These are phyloP conservation scores for Penicillium coprophilum DNA, from an alignment of 495 filamentous ascomycete species.

Conservation along the genomic window DNA sequence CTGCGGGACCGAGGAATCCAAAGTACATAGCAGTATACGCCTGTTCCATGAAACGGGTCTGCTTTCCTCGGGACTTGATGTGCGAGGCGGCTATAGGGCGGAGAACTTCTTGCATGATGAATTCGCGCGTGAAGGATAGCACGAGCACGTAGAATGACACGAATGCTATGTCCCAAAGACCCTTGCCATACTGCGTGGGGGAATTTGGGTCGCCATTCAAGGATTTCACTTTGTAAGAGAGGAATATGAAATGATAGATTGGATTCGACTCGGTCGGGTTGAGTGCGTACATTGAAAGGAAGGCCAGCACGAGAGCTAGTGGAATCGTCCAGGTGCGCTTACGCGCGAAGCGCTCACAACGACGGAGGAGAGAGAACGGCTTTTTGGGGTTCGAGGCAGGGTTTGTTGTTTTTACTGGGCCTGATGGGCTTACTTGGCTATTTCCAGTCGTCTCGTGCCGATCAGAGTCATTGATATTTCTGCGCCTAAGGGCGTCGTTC, in stretches of 20 bases:
- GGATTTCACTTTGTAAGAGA: slow-evolving; percentile 69
- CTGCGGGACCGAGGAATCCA: slow-evolving; percentile 69
- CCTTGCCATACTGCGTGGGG: slow-evolving; percentile 75
- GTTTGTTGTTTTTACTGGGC: background rate
- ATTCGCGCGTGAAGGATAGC: slow-evolving; percentile 83
- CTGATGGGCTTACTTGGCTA: background rate
- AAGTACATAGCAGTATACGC: slow-evolving; percentile 90
- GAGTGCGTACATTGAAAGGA: slow-evolving; percentile 62
- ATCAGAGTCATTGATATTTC: background rate
- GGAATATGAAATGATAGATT: slow-evolving; percentile 75
- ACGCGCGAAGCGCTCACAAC: slow-evolving; percentile 53
- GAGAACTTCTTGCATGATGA: slow-evolving; percentile 84
- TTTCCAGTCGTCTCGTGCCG: background rate
- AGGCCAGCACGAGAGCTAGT: slow-evolving; percentile 57
- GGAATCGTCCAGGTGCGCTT: slow-evolving; percentile 75
- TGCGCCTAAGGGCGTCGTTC: background rate
- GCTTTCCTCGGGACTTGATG: slow-evolving; percentile 67
- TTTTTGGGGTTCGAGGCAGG: slow-evolving; percentile 16
- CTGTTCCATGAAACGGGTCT: slow-evolving; percentile 88
- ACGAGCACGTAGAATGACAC: slow-evolving; percentile 81
- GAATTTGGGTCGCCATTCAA: slow-evolving; percentile 25
- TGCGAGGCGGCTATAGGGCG: slow-evolving; percentile 65
- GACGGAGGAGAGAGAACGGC: slow-evolving; percentile 52
- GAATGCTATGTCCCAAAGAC: slow-evolving; percentile 73
- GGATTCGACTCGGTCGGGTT: slow-evolving; percentile 75